Base-by-base conservation (phyloP, 2,329 filamentous ascomycete genomes). In the Capronia epimyces region DNA sequence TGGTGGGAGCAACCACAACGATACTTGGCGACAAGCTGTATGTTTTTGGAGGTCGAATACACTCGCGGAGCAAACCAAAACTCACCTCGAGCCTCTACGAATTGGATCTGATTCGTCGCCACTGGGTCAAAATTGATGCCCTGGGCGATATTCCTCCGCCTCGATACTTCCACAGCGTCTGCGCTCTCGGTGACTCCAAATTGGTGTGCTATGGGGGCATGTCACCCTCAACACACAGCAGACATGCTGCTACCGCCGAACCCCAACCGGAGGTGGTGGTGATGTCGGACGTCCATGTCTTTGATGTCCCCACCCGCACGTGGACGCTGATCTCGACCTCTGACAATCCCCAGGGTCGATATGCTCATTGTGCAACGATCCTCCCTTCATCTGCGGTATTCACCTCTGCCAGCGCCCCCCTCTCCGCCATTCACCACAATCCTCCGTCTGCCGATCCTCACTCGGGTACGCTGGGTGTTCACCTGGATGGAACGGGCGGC, bases 141-240 rank as follows among this genome's bases (percentile, higher is more conserved):
- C 78, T 75, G 22, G 93, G 93, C 39, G 89, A 97, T 62, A 74
- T 94, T 31, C 93, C 93, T 1, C 86, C 89, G 1, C 89, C 93
- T 7, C 81, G 93, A 55, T 98, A 98, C 67, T 98, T 98, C 60
- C 93, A 98, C 73, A 97, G 89, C 58, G 87, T 97, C 67, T 98
- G 93, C 67, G 80, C 88, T 1, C 73, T 98, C 1, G 93, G 93
- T 18, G 93, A 97, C 66, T 91, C 89, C 2, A 98, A 97, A 69
- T 77, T 98, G 67, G 91, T 98, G 2, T 97, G 91, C 69, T 98
- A 97, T 68, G 93, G 93, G 51, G 93, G 93, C 61, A 98, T 98
- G 93, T 96, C 91, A 8, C 90, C 91, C 1, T 80, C 83, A 9
- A 18, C 49, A 7, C 56, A 55, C 16, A 43, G 22, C 45, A 47